These are phyloP conservation scores for Cupressus sempervirens DNA, from an alignment of 75 land plant species.

Conservation along the genomic window DNA sequence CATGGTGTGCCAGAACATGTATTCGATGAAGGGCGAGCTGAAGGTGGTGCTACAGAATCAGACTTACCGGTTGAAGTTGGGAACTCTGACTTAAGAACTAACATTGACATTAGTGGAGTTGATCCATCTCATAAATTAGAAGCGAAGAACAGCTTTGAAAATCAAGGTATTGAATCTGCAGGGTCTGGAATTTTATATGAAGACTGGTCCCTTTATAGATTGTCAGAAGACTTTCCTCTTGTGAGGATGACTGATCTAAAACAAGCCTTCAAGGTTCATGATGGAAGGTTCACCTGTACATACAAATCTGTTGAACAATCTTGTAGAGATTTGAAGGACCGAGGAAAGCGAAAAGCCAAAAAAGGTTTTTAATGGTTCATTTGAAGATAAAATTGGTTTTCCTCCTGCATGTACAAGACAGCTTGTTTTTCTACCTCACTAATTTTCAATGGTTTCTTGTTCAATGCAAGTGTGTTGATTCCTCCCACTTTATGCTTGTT, in stretches of 20 bases:
- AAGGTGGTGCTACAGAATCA: background rate
- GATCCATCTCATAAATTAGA: background rate
- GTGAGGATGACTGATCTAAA: constrained; percentile 7
- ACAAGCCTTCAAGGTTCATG: constrained; percentile 13
- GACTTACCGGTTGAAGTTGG: background rate
- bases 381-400: background rate
- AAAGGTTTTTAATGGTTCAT: background rate
- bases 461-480: no score
- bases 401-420: background rate
- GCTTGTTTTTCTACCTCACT: background rate
- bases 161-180: background rate
- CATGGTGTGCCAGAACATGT: constrained; percentile 15
- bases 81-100: background rate
- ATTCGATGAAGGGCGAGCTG: constrained; percentile 2
- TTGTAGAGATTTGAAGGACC: constrained; percentile 12
- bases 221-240: constrained; percentile 25
- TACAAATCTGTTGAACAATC: constrained; percentile 20
- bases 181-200: background rate
- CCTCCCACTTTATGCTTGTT: background rate
- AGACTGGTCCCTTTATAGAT: constrained; percentile 16
- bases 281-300: constrained; percentile 11
- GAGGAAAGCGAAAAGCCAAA: background rate
- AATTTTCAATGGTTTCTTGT: background rate
- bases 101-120: background rate
- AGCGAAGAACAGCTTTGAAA: background rate